A percentile compares a stretch with the other conserved stretches of the same genome.
Evolutionary conservation across 768 basidiomycete genomes (phyloP).

Genomic region (Boletus tomentosulus): DNA sequence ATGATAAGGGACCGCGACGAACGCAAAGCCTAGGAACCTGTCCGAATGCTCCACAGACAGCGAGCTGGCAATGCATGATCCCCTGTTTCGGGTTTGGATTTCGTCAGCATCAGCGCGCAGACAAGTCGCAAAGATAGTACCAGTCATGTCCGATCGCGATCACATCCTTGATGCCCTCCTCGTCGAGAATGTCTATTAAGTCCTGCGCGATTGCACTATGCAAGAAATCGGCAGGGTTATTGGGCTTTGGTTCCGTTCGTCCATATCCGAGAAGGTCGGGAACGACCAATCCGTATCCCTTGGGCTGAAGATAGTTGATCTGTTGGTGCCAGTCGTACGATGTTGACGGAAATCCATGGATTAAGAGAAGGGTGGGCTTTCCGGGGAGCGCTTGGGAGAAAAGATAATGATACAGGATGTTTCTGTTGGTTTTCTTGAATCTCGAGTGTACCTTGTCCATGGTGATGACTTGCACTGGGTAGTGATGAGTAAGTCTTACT

Average conservation of each 20-base stretch:
- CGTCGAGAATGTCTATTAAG: constrained; percentile 37
- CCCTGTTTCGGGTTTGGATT: constrained; percentile 27
- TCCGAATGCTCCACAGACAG: constrained; percentile 37
- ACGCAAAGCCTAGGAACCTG: constrained; percentile 40
- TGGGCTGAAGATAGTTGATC: constrained; percentile 34
- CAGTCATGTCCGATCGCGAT: constrained; percentile 42
- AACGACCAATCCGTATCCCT: constrained; percentile 42
- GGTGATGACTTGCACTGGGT: background rate
- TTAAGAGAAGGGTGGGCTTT: constrained; percentile 39
- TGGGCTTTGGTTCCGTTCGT: constrained; percentile 40
- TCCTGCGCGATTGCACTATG: constrained; percentile 29
- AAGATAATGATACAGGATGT: constrained; percentile 36
- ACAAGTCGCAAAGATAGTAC: constrained; percentile 9
- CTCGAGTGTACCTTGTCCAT: constrained; percentile 26
- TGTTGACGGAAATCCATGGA: constrained; percentile 44
- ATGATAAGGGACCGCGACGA: constrained; percentile 33
- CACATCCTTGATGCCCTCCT: constrained; percentile 29
- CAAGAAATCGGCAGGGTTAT: constrained; percentile 25
- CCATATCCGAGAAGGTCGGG: constrained; percentile 49
- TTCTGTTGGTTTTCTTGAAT: constrained; percentile 35
- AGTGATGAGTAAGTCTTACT: background rate
- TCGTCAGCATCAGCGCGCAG: constrained; percentile 1
- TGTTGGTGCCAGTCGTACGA: constrained; percentile 42
- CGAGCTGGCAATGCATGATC: constrained; percentile 30
- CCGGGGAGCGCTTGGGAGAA: constrained; percentile 19